Percentiles rank a stretch among this genome's conserved stretches.
Conservation (phyloP, 1,284 basidiomycete genomes). For the Xanthoconium separans region DNA sequence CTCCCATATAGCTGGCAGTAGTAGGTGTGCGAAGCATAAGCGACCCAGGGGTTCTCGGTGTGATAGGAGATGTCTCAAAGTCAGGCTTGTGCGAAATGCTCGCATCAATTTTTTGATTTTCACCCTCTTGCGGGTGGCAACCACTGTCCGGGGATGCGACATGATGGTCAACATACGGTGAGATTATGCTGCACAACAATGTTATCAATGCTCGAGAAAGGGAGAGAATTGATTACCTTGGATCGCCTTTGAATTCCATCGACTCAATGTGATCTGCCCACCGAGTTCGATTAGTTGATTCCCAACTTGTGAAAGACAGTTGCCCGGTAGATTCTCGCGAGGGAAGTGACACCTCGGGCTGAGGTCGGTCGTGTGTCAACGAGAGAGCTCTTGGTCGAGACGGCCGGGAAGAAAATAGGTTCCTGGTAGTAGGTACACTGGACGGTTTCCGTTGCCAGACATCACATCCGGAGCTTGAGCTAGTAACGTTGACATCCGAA, state of each 20-base stretch:
- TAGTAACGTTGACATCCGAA: background rate
- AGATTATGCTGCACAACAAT: constrained; percentile 13
- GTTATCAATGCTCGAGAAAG: constrained; percentile 4
- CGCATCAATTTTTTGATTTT: constrained; percentile 37
- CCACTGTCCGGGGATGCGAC: constrained; percentile 13
- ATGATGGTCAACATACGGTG: constrained; percentile 12
- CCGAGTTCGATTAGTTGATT: constrained; percentile 22
- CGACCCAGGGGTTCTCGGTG: constrained; percentile 48
- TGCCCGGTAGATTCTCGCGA: constrained; percentile 33
- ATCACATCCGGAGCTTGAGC: constrained; percentile 2
- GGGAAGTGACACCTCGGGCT: constrained; percentile 17
- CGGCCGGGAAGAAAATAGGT: constrained; percentile 6
- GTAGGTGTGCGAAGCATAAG: constrained; percentile 47
- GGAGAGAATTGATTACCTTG: constrained; percentile 14
- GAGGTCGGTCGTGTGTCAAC: constrained; percentile 28
- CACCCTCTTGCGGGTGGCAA: constrained; percentile 10
- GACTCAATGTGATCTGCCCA: constrained; percentile 20
- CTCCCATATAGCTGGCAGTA: constrained; percentile 33
- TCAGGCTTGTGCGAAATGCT: constrained; percentile 45
- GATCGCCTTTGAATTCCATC: constrained; percentile 10
- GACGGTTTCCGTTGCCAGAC: constrained; percentile 17
- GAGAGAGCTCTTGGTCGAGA: constrained; percentile 30
- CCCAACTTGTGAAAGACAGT: constrained; percentile 29
- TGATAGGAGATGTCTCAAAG: constrained; percentile 47
- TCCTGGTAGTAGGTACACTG: background rate